These are phyloP conservation scores for Hortiboletus rubellus DNA, from an alignment of 1,284 basidiomycete species.

Conservation along the genomic window DNA sequence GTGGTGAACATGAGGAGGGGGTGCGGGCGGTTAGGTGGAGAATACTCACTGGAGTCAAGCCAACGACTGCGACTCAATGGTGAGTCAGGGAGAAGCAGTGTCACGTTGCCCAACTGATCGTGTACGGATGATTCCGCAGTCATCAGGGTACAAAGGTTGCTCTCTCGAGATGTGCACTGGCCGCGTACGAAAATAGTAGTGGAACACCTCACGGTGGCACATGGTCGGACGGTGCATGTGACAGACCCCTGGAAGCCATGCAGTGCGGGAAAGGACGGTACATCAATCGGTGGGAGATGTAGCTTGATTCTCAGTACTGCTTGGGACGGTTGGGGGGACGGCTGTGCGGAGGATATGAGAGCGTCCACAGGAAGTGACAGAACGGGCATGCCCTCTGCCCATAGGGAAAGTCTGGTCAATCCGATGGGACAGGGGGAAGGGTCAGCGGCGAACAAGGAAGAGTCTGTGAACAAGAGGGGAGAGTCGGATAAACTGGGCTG, in stretches of 20 bases:
- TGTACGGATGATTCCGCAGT: slow-evolving; percentile 38
- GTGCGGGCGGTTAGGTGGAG: slow-evolving; percentile 26
- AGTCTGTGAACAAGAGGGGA: slow-evolving; percentile 34
- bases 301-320: slow-evolving; percentile 51
- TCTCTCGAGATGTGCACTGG: slow-evolving; percentile 51
- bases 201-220: slow-evolving; percentile 53
- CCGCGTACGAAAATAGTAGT: slow-evolving; percentile 58
- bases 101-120: slow-evolving; percentile 42
- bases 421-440: slow-evolving; percentile 21
- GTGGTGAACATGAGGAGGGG: slow-evolving; percentile 30
- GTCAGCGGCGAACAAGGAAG: slow-evolving; percentile 33
- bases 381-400: slow-evolving; percentile 67
- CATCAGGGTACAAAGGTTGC: slow-evolving; percentile 42
- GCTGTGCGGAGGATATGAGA: slow-evolving; percentile 34
- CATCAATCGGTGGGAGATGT: slow-evolving; percentile 50
- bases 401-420: slow-evolving; percentile 43
- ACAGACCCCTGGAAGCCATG: slow-evolving; percentile 65
- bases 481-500: slow-evolving; percentile 32
- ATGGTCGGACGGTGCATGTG: slow-evolving; percentile 53
- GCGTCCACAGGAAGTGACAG: slow-evolving; percentile 45
- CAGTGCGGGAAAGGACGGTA: slow-evolving; percentile 47
- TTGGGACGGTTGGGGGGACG: slow-evolving; percentile 28
- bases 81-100: slow-evolving; percentile 61
- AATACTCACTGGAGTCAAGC: slow-evolving; percentile 50
- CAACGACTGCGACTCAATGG: slow-evolving; percentile 60